A percentile compares a stretch with the other conserved stretches of the same genome.
phyloP scores from a whole-genome alignment of 2,329 filamentous ascomycete species.

The Aureobasidium melanogenum region DNA sequence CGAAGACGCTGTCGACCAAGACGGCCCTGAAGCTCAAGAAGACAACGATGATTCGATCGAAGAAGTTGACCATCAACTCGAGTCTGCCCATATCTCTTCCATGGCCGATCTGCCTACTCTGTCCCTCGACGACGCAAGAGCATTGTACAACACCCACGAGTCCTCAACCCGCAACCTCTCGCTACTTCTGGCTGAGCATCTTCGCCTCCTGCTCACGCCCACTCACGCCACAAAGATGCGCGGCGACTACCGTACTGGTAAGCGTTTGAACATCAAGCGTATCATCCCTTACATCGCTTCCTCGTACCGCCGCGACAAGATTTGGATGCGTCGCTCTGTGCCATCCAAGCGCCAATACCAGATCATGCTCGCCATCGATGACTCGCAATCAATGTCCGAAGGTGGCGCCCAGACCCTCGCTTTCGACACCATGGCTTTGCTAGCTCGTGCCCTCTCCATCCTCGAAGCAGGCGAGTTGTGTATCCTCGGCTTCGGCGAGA shows the following conservation, averaged over 20 bases:
- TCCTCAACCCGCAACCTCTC: slow-evolving; percentile 76
- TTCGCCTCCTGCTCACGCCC: slow-evolving; percentile 88
- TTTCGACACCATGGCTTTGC: slow-evolving; percentile 88
- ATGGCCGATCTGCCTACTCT: slow-evolving; percentile 2
- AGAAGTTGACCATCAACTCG: slow-evolving; percentile 51
- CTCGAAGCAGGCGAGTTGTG: slow-evolving; percentile 92
- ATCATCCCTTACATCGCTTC: slow-evolving; percentile 99
- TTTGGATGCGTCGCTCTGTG: slow-evolving; percentile 92
- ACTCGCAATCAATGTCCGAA: slow-evolving; percentile 90
- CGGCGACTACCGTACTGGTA: slow-evolving; percentile 92
- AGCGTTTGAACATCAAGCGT: slow-evolving; percentile 96
- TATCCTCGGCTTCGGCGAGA: slow-evolving; percentile 78
- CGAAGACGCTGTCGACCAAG: slow-evolving; percentile 18
- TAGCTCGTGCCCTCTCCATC: slow-evolving; percentile 79
- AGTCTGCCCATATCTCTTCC: slow-evolving; percentile 58
- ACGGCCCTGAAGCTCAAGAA: slow-evolving; percentile 17
- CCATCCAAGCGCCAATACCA: slow-evolving; percentile 94
- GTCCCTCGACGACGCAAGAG: slow-evolving; percentile 48
- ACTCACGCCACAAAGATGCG: slow-evolving; percentile 94
- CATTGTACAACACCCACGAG: slow-evolving; percentile 81
- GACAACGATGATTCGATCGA: slow-evolving; percentile 27
- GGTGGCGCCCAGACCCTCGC: slow-evolving; percentile 67
- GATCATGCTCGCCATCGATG: slow-evolving; percentile 94
- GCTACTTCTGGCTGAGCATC: slow-evolving; percentile 81
- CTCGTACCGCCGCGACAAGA: slow-evolving; percentile 98